Evolutionary conservation across 495 filamentous ascomycete species (phyloP), one percentile per base, ranked within the genome.

Genomic region (Sabuloglossum arenarium): DNA sequence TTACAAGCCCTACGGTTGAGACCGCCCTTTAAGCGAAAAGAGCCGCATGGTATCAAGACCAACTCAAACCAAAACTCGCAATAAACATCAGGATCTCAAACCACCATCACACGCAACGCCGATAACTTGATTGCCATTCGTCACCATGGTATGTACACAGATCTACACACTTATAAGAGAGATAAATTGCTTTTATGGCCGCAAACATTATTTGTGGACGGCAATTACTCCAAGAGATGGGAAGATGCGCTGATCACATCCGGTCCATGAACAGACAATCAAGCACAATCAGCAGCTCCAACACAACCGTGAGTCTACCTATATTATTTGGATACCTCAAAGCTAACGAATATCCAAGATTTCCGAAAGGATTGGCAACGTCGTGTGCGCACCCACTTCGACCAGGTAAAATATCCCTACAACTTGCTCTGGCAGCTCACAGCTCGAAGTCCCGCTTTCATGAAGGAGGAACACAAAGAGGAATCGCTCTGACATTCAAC

Each of bases 321-420:
- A 10, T 6, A n/a, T 30, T 12, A 42, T 28, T 23, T 10, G 25
- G 28, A 59, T 32, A 45, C 69, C 66, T 56, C 61, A 58, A n/a
- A 39, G 61, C 53, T 32, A 43, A 43, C 39, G 3, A 21, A 3
- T 43, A 9, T 34, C 11, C 34, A 65, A 90, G 86, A 98, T 73
- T 98, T 98, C 88, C 91, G 88, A 79, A 98, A 98, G 88, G 87
- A 98, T 77, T 98, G 91, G 91, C 88, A 95, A 74, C 85, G 86
- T 73, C 88, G 91, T 75, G 91, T 98, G 64, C 85, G 88, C 74
- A 79, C 80, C 70, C 93, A 97, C 79, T 98, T 98, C 78, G 86
- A 98, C 78, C 91, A 98, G 90, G 90, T 97, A 88, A 71, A 69
- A 21, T 10, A 39, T 71, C 66, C 60, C 62, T 65, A 65, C 52